Evolutionary conservation across 2,329 filamentous ascomycete genomes (phyloP).

Genomic region (Plectosphaerella sp.): DNA sequence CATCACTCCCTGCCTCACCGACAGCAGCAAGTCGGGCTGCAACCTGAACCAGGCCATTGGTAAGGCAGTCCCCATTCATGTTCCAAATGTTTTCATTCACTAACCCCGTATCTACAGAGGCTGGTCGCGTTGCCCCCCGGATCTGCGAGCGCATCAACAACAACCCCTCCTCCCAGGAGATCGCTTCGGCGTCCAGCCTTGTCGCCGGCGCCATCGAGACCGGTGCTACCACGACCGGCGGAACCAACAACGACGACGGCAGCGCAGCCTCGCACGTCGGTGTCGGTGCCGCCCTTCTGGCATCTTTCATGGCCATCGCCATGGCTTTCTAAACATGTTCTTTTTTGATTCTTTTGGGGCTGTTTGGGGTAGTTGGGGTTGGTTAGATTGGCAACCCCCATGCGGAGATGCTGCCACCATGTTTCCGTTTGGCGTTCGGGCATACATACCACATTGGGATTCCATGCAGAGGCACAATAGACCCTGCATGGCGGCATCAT

Average conservation of each 20-base stretch:
- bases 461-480: too few species aligned
- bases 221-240: slow-evolving; percentile 2
- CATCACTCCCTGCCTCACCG: slow-evolving; percentile 8
- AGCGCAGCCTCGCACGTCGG: slow-evolving; percentile 1
- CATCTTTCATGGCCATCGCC: slow-evolving; percentile 1
- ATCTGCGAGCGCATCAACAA: slow-evolving; percentile 7
- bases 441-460: too few species aligned
- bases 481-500: too few species aligned
- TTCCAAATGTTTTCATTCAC: background rate
- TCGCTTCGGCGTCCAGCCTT: slow-evolving; percentile 10
- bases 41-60: slow-evolving; percentile 4
- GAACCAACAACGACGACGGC: background rate
- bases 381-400: too few species aligned
- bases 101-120: slow-evolving; percentile 1
- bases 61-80: background rate
- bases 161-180: slow-evolving; percentile 6
- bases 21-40: slow-evolving; percentile 4
- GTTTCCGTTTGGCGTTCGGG: too few species aligned
- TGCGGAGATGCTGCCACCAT: too few species aligned
- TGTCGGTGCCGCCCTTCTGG: slow-evolving; percentile 1
- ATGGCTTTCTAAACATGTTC: background rate
- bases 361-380: too few species aligned
- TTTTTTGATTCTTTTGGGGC: too few species aligned
- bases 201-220: slow-evolving; percentile 7
- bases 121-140: slow-evolving; percentile 8